Conservation (phyloP, 1,139 yeast genomes). For the Taiozyma sp. region DNA sequence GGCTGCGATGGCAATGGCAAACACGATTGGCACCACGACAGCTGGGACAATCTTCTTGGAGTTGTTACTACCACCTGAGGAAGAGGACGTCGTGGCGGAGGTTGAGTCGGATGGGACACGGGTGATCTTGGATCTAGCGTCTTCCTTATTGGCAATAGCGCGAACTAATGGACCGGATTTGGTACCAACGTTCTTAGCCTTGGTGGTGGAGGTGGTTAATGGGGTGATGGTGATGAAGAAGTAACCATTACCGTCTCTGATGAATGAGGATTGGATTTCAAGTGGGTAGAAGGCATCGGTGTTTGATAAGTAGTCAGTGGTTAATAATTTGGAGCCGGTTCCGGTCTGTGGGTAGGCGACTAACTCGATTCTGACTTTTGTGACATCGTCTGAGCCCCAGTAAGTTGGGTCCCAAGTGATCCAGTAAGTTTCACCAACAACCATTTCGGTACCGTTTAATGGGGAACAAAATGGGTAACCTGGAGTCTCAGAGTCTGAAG, state of each 20-base stretch:
- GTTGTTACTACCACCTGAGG: constrained; percentile 17
- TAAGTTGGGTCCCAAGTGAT: constrained; percentile 39
- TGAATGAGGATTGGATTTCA: constrained; percentile 27
- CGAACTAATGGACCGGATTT: constrained; percentile 35
- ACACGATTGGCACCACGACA: constrained; percentile 37
- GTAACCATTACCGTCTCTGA: constrained; percentile 29
- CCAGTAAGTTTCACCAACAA: constrained; percentile 40
- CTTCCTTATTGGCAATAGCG: constrained; percentile 26
- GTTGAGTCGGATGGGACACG: constrained; percentile 34
- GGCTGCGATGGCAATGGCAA: constrained; percentile 21
- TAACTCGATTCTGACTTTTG: constrained; percentile 28
- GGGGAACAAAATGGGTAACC: constrained; percentile 37
- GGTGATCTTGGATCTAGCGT: constrained; percentile 27
- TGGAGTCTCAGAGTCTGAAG: constrained; percentile 10
- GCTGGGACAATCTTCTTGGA: constrained; percentile 33
- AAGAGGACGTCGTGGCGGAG: constrained; percentile 16
- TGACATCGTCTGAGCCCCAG: constrained; percentile 32
- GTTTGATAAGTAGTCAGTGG: constrained; percentile 30
- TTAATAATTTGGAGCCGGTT: constrained; percentile 27
- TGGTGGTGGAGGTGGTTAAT: constrained; percentile 28
- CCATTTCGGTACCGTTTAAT: constrained; percentile 35
- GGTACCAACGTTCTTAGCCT: constrained; percentile 32
- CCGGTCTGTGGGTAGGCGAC: constrained; percentile 30
- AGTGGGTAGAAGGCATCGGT: constrained; percentile 35
- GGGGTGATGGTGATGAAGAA: constrained; percentile 35